phyloP scores from a whole-genome alignment of 2,329 filamentous ascomycete species.

The Apiospora kogelbergensis region DNA sequence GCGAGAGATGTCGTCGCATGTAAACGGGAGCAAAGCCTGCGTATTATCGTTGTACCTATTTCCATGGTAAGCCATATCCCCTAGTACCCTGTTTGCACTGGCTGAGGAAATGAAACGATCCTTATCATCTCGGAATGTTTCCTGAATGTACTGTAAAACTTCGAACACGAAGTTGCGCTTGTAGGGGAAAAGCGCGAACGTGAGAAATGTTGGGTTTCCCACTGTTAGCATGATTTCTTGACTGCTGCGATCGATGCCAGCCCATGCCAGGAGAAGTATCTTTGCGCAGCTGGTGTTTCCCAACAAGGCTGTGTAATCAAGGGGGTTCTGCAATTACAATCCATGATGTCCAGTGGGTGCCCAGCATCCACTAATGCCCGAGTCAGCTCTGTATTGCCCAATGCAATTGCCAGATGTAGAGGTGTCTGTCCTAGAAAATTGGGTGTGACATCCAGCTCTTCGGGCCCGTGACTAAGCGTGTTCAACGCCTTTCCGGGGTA shows the following conservation, averaged over 20 bases:
- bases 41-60: background rate
- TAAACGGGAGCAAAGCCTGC: too few species aligned
- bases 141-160: background rate
- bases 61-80: background rate
- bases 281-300: too few species aligned
- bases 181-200: background rate
- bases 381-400: background rate
- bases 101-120: background rate
- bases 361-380: background rate
- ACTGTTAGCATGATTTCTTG: too few species aligned
- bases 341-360: too few species aligned
- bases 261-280: too few species aligned
- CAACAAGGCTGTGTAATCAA: too few species aligned
- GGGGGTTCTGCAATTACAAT: too few species aligned
- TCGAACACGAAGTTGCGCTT: background rate
- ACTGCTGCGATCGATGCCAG: too few species aligned
- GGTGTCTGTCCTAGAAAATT: slow-evolving; percentile 11
- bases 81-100: background rate
- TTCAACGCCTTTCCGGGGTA: background rate
- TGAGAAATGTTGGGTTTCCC: too few species aligned
- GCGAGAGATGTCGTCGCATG: background rate
- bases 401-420: background rate
- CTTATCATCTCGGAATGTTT: background rate
- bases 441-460: background rate
- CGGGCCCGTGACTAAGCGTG: background rate